Evolutionary conservation across 371 early-diverging fungal species (phyloP).

Genomic region (Actinomortierella ambigua): DNA sequence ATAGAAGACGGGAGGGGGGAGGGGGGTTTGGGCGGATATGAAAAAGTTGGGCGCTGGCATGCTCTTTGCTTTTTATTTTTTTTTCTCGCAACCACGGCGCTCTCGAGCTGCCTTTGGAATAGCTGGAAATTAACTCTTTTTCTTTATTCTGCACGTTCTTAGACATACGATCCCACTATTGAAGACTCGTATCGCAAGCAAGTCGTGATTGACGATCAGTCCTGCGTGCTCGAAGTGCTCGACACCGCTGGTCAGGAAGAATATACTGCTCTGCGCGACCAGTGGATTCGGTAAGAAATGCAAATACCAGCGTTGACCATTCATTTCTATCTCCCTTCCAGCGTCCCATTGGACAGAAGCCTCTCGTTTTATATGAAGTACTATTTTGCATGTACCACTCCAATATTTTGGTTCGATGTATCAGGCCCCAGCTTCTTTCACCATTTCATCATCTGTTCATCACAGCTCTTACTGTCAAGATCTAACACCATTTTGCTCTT

Average conservation of each 20-base stretch:
- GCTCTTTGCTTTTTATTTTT: too few relatives aligned
- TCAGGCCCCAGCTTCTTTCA: background rate
- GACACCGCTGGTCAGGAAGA: constrained; percentile 96
- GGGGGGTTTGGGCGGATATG: too few relatives aligned
- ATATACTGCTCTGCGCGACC: constrained; percentile 87
- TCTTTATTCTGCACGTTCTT: constrained; percentile 12
- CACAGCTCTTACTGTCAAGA: background rate
- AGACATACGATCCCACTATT: constrained; percentile 97
- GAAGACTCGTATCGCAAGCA: constrained; percentile 96
- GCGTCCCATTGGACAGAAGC: background rate
- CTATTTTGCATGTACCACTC: background rate
- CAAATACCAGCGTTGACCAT: too few relatives aligned
- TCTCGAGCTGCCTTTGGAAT: too few relatives aligned
- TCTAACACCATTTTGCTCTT: background rate
- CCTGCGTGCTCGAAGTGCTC: constrained; percentile 92
- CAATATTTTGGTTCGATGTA: background rate
- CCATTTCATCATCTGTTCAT: background rate
- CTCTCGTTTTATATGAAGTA: background rate
- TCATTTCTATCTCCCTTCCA: too few relatives aligned
- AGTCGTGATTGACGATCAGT: constrained; percentile 95
- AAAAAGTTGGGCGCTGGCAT: too few relatives aligned
- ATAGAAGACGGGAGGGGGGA: too few relatives aligned
- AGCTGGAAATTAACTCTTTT: background rate
- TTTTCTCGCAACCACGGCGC: too few relatives aligned
- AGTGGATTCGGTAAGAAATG: constrained; percentile 82